Evolutionary conservation across 1,284 basidiomycete species (phyloP).

Genomic region (Cutaneotrichosporon arboriforme): DNA sequence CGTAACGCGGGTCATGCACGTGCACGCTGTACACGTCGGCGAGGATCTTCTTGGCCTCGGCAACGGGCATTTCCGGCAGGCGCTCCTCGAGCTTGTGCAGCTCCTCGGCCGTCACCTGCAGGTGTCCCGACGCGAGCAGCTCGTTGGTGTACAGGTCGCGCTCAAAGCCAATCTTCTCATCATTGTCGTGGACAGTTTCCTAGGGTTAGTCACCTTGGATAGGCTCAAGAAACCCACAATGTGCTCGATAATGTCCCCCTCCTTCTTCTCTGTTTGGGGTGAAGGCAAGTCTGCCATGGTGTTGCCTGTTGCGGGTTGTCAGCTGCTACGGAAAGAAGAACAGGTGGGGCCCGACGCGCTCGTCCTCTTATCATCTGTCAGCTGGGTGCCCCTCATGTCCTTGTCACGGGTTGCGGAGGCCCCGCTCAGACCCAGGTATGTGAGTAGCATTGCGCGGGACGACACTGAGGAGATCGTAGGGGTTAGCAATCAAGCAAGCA

Average conservation of each 20-base stretch:
- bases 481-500: too few relatives aligned
- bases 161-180: conserved; percentile 1
- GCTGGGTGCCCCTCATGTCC: too few relatives aligned
- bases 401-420: too few relatives aligned
- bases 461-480: too few relatives aligned
- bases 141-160: conserved; percentile 1
- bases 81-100: conserved; percentile 6
- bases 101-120: conserved; percentile 13
- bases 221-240: not conserved
- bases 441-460: too few relatives aligned
- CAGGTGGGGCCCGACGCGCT: too few relatives aligned
- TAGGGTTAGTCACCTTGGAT: not conserved
- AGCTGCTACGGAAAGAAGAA: too few relatives aligned
- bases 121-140: conserved; percentile 7
- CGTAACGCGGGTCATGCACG: conserved; percentile 15
- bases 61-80: conserved; percentile 10
- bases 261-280: not conserved
- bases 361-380: too few relatives aligned
- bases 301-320: not conserved
- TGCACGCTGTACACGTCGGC: conserved; percentile 7
- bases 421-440: too few relatives aligned
- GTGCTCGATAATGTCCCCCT: conserved; percentile 2
- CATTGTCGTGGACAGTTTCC: not conserved
- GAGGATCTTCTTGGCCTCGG: conserved; percentile 9
- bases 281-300: not conserved